A percentile compares a stretch with the other conserved stretches of the same genome.
phyloP scores from a whole-genome alignment of 345 rosid genomes.

The Eucalyptus grandis region DNA sequence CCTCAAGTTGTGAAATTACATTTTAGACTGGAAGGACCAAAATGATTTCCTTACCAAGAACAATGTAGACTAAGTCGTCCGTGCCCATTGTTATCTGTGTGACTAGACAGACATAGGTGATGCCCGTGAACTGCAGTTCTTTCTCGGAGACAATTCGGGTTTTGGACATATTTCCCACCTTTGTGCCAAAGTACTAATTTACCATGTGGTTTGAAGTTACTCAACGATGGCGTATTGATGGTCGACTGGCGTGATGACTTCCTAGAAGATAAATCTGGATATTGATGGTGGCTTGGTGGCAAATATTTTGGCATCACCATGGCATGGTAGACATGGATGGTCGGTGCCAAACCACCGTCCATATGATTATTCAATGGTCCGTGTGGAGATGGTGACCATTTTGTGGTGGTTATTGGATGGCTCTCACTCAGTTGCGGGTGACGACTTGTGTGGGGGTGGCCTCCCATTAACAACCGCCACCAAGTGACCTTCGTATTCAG shows the following conservation, averaged over 20 bases:
- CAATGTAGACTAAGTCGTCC: not conserved
- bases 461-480: not conserved
- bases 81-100: not conserved
- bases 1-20: not conserved
- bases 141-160: not conserved
- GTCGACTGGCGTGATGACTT: not conserved
- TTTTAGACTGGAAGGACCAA: not conserved
- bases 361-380: not conserved
- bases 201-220: not conserved
- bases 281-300: not conserved
- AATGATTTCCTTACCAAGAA: not conserved
- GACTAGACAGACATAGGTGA: not conserved
- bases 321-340: not conserved
- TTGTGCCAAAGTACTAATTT: not conserved
- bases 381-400: not conserved
- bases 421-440: not conserved
- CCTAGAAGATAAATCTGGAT: not conserved
- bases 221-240: not conserved
- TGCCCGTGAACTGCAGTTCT: not conserved
- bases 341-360: not conserved
- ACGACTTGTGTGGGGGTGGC: not conserved
- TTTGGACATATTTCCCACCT: not conserved
- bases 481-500: not conserved
- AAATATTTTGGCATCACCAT: not conserved
- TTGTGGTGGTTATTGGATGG: not conserved